Evolutionary conservation across 1,284 basidiomycete species (phyloP), one percentile per base, ranked within the genome.

Genomic region (Microbotryomycetes sp.): DNA sequence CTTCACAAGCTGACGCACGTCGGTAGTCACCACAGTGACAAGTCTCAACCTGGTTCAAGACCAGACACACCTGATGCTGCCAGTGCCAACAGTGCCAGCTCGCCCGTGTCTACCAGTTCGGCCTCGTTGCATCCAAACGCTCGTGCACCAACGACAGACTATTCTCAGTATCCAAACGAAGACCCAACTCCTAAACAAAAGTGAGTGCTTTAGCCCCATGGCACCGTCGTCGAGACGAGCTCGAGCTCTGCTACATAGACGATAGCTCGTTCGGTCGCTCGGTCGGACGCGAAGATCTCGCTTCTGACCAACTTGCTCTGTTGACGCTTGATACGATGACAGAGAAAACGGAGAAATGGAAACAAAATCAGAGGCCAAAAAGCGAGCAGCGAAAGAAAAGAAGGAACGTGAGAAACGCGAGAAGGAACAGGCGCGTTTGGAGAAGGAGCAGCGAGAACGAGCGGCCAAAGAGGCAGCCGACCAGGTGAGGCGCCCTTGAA

Each of bases 361-460:
- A 79, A 91, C 82, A 74, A 66, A 66, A 62, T 60, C 52, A 22
- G 92, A 94, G 73, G 79, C 92, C 67, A 97, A 97, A 81, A 96
- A 93, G 79, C 83, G 86, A 32, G 89, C 88, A 30, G 96, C 94
- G 77, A 87, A 89, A 65, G 88, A 86, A 22, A 92, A 96, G 77
- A 97, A 98, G 71, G 77, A 77, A 63, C 70, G 72, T 54, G 62
- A 70, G 55, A 76, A 76, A 74, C 88, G 87, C 26, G 88, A 87
- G 77, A 93, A 92, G 76, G 89, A 87, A 5, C 88, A 87, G 36
- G 89, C 90, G 74, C 86, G 85, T 68, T 85, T 83, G 6, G 89
- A 88, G 16, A 88, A 86, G 72, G 85, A 84, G 64, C 82, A 86
- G 58, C 89, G 90, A 68, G 82, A 88, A 57, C 86, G 85, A 62